Percentiles rank a stretch among this genome's conserved stretches.
Conservation (phyloP, 495 filamentous ascomycete species). For the Aspergillus diversus region DNA sequence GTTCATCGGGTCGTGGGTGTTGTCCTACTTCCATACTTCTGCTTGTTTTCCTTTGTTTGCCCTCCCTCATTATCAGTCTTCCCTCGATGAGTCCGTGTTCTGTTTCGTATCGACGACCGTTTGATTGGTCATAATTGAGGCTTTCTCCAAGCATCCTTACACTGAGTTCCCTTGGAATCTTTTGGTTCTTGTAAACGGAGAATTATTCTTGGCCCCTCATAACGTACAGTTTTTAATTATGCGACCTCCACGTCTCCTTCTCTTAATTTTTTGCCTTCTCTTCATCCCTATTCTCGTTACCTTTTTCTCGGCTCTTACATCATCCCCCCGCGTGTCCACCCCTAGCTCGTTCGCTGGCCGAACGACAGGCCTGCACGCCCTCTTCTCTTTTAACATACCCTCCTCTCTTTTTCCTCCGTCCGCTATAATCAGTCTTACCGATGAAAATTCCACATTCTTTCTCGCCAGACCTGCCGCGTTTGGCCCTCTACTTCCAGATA, state of each 20-base stretch:
- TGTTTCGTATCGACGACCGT: slow-evolving; percentile 38
- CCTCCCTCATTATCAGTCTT: slow-evolving; percentile 8
- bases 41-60: slow-evolving; percentile 19
- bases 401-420: slow-evolving; percentile 89
- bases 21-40: slow-evolving; percentile 4
- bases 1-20: slow-evolving; percentile 13
- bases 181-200: neutral
- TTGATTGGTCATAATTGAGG: slow-evolving; percentile 44
- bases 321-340: slow-evolving; percentile 41
- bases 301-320: slow-evolving; percentile 53
- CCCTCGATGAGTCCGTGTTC: slow-evolving; percentile 44
- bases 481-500: slow-evolving; percentile 74
- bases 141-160: slow-evolving; percentile 5
- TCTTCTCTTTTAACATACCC: slow-evolving; percentile 68
- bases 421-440: slow-evolving; percentile 92
- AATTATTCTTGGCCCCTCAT: neutral
- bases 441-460: slow-evolving; percentile 98
- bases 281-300: slow-evolving; percentile 57
- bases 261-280: slow-evolving; percentile 57
- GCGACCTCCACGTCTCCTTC: slow-evolving; percentile 58
- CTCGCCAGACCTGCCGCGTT: slow-evolving; percentile 91
- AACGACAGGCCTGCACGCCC: slow-evolving; percentile 51
- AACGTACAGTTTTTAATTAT: slow-evolving; percentile 38
- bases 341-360: slow-evolving; percentile 46
- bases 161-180: slow-evolving; percentile 9